These are phyloP conservation scores for Russula sp. DNA, from an alignment of 768 basidiomycete genomes.

Conservation along the genomic window DNA sequence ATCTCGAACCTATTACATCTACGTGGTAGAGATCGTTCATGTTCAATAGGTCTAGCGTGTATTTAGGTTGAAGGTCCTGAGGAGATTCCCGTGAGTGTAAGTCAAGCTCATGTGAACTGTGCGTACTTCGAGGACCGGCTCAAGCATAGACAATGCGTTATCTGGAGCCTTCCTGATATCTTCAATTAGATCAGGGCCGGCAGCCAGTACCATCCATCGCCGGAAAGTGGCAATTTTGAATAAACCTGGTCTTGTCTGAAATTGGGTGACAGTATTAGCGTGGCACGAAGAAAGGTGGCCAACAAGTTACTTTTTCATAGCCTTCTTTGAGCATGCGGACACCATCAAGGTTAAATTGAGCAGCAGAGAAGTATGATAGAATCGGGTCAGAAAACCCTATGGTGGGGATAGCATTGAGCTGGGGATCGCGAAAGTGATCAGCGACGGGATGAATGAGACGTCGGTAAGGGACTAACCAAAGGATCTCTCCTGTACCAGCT, in stretches of 20 bases:
- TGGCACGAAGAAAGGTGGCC: not conserved
- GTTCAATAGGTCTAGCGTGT: conserved; percentile 31
- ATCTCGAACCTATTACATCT: conserved; percentile 26
- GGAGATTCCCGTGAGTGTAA: not conserved
- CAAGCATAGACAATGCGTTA: conserved; percentile 39
- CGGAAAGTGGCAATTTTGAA: conserved; percentile 43
- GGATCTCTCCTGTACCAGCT: not conserved
- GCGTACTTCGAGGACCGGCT: conserved; percentile 38
- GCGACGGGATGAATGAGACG: not conserved
- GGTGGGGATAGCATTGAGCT: conserved; percentile 32
- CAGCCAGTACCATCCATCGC: conserved; percentile 43
- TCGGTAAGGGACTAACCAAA: not conserved
- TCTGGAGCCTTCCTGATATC: conserved; percentile 48
- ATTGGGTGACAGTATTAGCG: not conserved
- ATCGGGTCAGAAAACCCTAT: conserved; percentile 34
- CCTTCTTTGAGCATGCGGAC: conserved; percentile 32
- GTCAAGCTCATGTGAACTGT: not conserved
- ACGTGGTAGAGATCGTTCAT: conserved; percentile 25
- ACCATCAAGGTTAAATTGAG: conserved; percentile 27
- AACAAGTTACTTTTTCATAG: conserved; percentile 28
- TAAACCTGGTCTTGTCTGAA: conserved; percentile 23
- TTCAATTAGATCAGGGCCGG: conserved; percentile 39
- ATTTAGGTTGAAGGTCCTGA: conserved; percentile 34
- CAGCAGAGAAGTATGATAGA: conserved; percentile 31
- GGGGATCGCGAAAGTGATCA: not conserved